Evolutionary conservation across 345 rosid genomes (phyloP), one percentile per base, ranked within the genome.

Genomic region (Combretum micranthum): DNA sequence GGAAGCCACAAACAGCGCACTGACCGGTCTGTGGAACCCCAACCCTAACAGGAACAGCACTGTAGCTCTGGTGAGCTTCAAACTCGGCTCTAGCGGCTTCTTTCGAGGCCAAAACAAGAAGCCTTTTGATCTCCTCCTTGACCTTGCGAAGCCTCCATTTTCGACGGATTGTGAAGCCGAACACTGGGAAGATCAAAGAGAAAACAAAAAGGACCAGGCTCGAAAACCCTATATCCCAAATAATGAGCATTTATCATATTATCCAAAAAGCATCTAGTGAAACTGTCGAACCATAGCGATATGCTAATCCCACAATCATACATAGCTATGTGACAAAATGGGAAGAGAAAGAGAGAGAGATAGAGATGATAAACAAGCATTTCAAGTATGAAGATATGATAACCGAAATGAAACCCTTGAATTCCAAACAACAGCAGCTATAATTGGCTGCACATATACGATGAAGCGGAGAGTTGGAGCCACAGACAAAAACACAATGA

Each of bases 201-300:
- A 43, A 66, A 56, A 85, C 58, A 62, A 74, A 72, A 75, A 87
- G 87, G 80, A 79, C 75, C 67, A 85, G 83, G 80, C 77, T 77
- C 59, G 87, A 77, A 81, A 87, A 74, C 92, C 95, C 95, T 80
- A 90, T 87, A 94, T 87, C 90, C 93, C 72, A 79, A 44, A 69
- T 56, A 57, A 82, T 74, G 71, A 70, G 92, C 99, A 94, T 94
- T 80, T 94, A 93, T 78, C 73, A 82, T 39, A 63, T 66, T 64
- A 75, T 73, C 70, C 57, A 48, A 52, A 66, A 45, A n/a, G 55
- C 61, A 55, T 56, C 42, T 55, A 55, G 47, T 47, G 44, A 56
- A 22, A 15, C 20, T 50, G 55, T 18, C 47, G 42, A 50, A 26
- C 65, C 57, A 26, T 18, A 50, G 16, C 53, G 22, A 21, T n/a